Percentiles rank a stretch among this genome's conserved stretches.
These are phyloP conservation scores for Ensete glaucum DNA, from an alignment of 176 grass and related monocot species.

Conservation along the genomic window DNA sequence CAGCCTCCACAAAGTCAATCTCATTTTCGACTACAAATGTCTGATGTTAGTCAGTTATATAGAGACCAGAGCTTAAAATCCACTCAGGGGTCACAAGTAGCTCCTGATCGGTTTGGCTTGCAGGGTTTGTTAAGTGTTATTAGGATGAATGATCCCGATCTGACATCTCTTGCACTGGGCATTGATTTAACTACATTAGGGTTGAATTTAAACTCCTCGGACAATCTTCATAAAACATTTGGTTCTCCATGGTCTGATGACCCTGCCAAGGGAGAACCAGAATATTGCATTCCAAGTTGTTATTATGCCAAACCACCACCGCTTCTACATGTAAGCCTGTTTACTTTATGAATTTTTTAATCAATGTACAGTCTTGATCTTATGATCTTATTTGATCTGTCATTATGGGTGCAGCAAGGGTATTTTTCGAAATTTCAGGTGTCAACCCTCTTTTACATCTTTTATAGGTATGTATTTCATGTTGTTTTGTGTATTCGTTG, in stretches of 20 bases:
- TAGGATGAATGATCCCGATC: slow-evolving; percentile 65
- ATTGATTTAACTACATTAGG: slow-evolving; percentile 85
- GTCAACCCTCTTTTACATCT: slow-evolving; percentile 74
- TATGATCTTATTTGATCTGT: slow-evolving; percentile 26
- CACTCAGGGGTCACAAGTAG: slow-evolving; percentile 40
- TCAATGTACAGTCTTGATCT: background rate
- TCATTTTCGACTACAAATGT: slow-evolving; percentile 68
- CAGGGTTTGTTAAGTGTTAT: slow-evolving; percentile 78
- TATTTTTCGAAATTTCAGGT: slow-evolving; percentile 65
- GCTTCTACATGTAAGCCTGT: slow-evolving; percentile 43
- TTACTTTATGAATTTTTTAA: background rate
- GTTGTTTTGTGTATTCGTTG: slow-evolving; percentile 1
- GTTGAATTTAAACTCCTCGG: slow-evolving; percentile 78
- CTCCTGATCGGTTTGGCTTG: slow-evolving; percentile 77
- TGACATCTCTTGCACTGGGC: slow-evolving; percentile 83
- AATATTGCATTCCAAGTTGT: slow-evolving; percentile 71
- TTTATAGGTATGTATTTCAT: slow-evolving; percentile 58
- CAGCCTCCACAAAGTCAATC: slow-evolving; percentile 64
- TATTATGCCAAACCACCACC: slow-evolving; percentile 55
- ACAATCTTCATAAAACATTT: slow-evolving; percentile 94
- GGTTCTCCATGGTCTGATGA: slow-evolving; percentile 88
- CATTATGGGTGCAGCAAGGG: slow-evolving; percentile 44
- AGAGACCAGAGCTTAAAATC: slow-evolving; percentile 65
- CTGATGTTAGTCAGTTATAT: slow-evolving; percentile 54
- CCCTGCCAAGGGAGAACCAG: slow-evolving; percentile 62